Base-by-base conservation (phyloP, 164 flowering plant genomes). In the Magnolia sinica region DNA sequence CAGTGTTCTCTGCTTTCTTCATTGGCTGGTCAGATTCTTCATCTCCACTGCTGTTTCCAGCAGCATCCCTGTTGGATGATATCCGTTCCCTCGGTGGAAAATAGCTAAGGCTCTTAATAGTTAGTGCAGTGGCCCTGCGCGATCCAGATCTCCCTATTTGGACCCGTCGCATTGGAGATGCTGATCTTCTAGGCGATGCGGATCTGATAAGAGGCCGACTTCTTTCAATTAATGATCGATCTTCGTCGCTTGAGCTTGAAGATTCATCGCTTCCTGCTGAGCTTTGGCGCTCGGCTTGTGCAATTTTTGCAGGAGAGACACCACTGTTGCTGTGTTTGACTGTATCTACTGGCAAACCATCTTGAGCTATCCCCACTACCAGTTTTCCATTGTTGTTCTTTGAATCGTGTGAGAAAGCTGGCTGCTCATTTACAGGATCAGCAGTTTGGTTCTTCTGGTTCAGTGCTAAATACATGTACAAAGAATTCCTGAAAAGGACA, bases 91-190 rank as follows among this genome's bases (percentile, higher is more conserved):
- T 85, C 10, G 81, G 81, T 49, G 96, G 92, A 82, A 87, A 76
- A 77, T 76, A 80, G 68, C 77, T 80, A 71, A 94, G 96, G 83
- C 92, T 90, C 85, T 89, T 94, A 76, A 94, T 94, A 64, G 91
- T 82, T 66, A 92, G 72, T 22, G 96, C 89, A 74, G 92, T 74
- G 22, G 98, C 80, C 71, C 95, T 83, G 61, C 88, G 92, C 24
- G 97, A 86, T 72, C 96, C 96, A 58, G 89, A 82, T 78, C 90
- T 86, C 68, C 96, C 96, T 74, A 94, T 90, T 81, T 94, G 98
- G 63, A 94, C 72, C 83, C 94, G 88, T 20, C 97, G 83, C 97
- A 92, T 92, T 75, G 97, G 98, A 73, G 97, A 92, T 76, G 97
- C 96, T 70, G 96, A 94, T 76, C 97, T 82, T 86, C 92, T 90